phyloP scores from a whole-genome alignment of 2,329 filamentous ascomycete genomes.

The Cercospora nicotianae region DNA sequence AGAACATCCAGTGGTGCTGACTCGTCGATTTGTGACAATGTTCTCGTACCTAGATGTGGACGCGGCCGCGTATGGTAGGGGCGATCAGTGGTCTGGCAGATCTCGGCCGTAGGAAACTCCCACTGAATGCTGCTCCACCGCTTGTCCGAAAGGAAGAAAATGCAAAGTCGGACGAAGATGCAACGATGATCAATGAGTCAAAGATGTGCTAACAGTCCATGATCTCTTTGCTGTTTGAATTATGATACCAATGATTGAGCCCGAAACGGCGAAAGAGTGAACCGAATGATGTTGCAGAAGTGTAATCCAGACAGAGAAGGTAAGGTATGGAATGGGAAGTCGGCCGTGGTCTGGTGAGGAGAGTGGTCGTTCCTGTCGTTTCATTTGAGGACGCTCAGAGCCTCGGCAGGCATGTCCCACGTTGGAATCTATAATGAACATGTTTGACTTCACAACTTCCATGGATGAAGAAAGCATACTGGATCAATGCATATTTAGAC shows the following conservation, averaged over 20 bases:
- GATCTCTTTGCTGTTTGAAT: not conserved
- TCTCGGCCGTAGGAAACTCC: not conserved
- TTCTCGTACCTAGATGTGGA: not conserved
- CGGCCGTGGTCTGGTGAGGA: not conserved
- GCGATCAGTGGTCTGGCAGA: not conserved
- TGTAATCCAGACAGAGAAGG: not conserved
- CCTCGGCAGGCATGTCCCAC: not conserved
- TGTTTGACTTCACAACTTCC: not conserved
- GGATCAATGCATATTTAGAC: not conserved
- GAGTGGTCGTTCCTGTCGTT: not conserved
- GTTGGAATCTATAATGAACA: not conserved
- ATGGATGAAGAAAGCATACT: not conserved
- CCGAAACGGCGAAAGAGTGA: not conserved
- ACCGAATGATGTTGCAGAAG: not conserved
- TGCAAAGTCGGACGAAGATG: not conserved
- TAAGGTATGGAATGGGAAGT: not conserved
- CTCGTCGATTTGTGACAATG: not conserved
- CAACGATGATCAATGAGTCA: not conserved
- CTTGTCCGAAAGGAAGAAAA: not conserved
- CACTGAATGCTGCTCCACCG: not conserved
- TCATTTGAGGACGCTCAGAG: not conserved
- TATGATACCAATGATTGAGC: not conserved
- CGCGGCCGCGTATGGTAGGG: not conserved
- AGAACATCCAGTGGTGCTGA: not conserved
- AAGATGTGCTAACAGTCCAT: not conserved